Base-by-base conservation (phyloP, 352 stramenopile species). In the Pythium dissotocum region DNA sequence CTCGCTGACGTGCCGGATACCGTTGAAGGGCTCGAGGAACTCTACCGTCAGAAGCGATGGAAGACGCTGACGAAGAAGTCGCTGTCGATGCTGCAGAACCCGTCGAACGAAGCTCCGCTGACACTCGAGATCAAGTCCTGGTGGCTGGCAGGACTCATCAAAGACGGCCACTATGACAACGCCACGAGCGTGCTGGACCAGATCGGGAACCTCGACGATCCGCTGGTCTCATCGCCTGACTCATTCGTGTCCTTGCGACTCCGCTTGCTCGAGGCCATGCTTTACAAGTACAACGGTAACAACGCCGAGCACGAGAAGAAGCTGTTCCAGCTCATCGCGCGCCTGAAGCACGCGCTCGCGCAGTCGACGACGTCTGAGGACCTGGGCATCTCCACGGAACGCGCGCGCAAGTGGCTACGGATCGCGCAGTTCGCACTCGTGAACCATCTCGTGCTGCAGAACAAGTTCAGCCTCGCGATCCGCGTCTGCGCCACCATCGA, bases 101-200 rank as follows among this genome's bases (percentile, higher is more conserved):
- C 79, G 24, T 78, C 75, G 13, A 88, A 80, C 54, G 69, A 84
- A 55, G 63, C 73, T 18, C 70, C 70, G 21, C 48, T 77, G 69
- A 84, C 77, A 51, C 66, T 92, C 24, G 79, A 87, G 65, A 89
- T 90, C 67, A 92, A 93, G 66, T 90, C 86, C 13, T 94, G 86
- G 86, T 91, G 79, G 81, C 80, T 94, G 63, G 84, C 84, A 6
- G 86, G 81, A 0, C 73, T 93, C 5, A 92, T 93, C 58, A 92
- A 93, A 52, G 81, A 91, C 24, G 82, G 83, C 10, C 82, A 89
- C 42, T 90, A 91, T 55, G 86, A 94, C 61, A 89, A 91, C 53
- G 81, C 82, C 1, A 76, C 83, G 24, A 90, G 80, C 58, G 75
- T 91, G 21, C 67, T 94, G 26, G 78, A 91, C 62, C 82, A 94